Percentiles rank a stretch among this genome's conserved stretches.
phyloP scores from a whole-genome alignment of 169 alveolate genomes.

The Cryptosporidium ubiquitum region DNA sequence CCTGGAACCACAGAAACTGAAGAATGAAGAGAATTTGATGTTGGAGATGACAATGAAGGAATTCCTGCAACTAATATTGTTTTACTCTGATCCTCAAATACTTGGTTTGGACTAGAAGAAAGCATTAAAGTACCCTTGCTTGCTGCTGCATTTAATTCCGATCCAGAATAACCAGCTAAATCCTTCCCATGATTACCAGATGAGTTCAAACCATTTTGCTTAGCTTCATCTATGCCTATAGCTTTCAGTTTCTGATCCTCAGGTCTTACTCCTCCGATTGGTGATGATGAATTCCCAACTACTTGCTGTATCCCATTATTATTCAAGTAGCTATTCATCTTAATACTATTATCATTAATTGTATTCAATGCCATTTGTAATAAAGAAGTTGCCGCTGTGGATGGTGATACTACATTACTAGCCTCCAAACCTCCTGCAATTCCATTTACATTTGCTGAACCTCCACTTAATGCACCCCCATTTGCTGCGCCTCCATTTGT shows the following conservation, averaged over 20 bases:
- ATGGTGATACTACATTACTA: background rate
- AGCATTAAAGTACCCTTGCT: background rate
- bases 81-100: background rate
- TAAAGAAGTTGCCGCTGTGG: constrained; percentile 36
- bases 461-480: background rate
- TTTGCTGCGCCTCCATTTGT: background rate
- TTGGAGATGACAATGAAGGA: background rate
- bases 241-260: background rate
- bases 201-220: background rate
- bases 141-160: background rate
- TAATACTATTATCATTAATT: constrained; percentile 53
- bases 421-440: background rate
- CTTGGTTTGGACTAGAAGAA: background rate
- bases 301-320: background rate
- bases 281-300: background rate
- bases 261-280: background rate
- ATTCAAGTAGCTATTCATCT: constrained; percentile 13
- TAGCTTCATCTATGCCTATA: background rate
- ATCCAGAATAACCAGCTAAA: background rate
- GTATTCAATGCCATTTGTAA: constrained; percentile 59
- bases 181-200: background rate
- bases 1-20: background rate
- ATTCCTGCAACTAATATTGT: background rate
- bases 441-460: background rate
- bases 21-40: background rate